Evolutionary conservation across 176 grass and related monocot genomes (phyloP), one percentile per base, ranked within the genome.

Genomic region (Phyllostachys edulis): DNA sequence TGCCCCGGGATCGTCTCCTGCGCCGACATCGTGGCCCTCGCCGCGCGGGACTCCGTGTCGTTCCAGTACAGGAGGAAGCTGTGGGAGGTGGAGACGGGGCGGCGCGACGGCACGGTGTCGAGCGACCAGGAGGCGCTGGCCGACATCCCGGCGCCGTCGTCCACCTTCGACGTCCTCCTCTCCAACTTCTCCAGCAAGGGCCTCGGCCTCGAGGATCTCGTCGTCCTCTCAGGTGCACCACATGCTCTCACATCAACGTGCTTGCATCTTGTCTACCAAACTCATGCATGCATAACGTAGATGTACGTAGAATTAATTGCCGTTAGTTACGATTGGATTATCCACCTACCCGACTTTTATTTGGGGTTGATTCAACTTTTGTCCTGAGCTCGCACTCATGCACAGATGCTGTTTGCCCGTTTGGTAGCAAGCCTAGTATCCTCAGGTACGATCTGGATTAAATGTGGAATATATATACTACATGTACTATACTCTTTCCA

Each of bases 61-160:
- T 85, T 46, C 51, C 83, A 93, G 88, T 90, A 87, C 44, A 16
- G 76, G 60, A 77, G 8, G 69, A 73, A 50, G 1, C 79, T 89
- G 51, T 92, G 90, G 90, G 73, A 92, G 57, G 90, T 92, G 71
- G 76, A 83, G 72, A 86, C 87, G 1, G 90, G 90, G 21, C 54
- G 90, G 3, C 86, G 90, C 18, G 90, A 89, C 73, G 87, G 90
- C 24, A 89, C 5, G 2, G 40, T 87, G 12, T 92, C 90, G 1
- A 36, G 50, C 45, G 9, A 51, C 40, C 49, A 79, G 27, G 36
- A 87, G 49, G 90, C 90, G 5, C 32, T 42, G 11, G 6, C 10
- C 39, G 23, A 86, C 67, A 84, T 89, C n/a, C 90, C 90, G 11
- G 39, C 67, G 41, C 87, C 90, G 13, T 5, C 27, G 0, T 86